Base-by-base conservation (phyloP, 345 rosid genomes). In the Pugionium cornutum region DNA sequence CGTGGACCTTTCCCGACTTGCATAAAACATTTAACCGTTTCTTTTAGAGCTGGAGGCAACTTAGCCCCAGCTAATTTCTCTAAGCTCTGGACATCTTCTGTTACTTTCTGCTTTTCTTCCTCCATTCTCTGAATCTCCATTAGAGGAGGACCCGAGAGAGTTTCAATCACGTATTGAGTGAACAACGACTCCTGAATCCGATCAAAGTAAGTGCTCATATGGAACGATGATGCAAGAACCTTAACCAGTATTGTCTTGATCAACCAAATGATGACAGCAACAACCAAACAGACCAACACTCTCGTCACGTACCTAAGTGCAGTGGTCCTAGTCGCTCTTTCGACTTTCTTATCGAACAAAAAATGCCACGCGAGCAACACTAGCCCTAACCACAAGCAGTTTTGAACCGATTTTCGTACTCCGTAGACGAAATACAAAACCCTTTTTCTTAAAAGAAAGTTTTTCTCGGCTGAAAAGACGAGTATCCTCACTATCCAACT, bases 371-470 rank as follows among this genome's bases (percentile, higher is more conserved):
- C 85, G 6, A 84, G 9, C 30, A 88, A 62, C n/a, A 88, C 89
- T 7, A 81, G 71, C 35, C 86, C 89, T 45, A 88, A 69, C 96
- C 96, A 88, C 66, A 84, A 46, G 51, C 85, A 83, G 47, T 83
- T 81, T 34, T 84, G 85, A 0, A 86, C 87, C 10, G 84, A 82
- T 40, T 64, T 83, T 49, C 79, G 59, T 8, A 88, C 53, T n/a
- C 92, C 89, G 36, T 87, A 87, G 32, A 88, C 96, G 58, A 88
- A 86, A 53, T 86, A 88, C 51, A 86, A 43, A 37, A 88, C 96
- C 65, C 84, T 79, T 55, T 86, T 86, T 36, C 92, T 66, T 67
- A 82, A 55, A 42, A 81, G 58, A 62, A 88, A 84, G 67, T 84
- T 88, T 27, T 88, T 78, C 53, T 88, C 92, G 0, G 81, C 81